Conservation (phyloP, 257 asterid species). For the Solanum verrucosum region DNA sequence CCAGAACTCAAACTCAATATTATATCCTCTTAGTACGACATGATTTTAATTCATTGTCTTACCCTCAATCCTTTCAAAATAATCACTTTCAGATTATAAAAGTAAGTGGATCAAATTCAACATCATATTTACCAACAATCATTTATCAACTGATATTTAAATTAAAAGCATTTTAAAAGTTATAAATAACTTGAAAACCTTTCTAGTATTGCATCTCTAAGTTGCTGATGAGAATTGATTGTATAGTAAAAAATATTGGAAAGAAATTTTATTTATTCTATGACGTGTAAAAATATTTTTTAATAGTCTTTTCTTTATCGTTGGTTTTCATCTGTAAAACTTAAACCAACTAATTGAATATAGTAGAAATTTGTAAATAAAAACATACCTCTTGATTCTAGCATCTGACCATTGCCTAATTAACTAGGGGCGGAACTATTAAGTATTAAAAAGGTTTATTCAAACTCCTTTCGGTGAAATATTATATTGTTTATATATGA, state of each 20-base stretch:
- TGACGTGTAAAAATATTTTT: not conserved
- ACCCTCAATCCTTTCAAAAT: not conserved
- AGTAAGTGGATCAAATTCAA: not conserved
- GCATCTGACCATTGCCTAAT: not conserved
- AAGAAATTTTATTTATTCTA: not conserved
- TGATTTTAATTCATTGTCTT: not conserved
- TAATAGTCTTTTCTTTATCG: not conserved
- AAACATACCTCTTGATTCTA: not conserved
- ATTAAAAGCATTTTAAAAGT: no score
- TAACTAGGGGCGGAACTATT: not conserved
- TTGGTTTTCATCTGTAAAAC: not conserved
- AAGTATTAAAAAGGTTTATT: not conserved
- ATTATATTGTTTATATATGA: no score
- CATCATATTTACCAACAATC: not conserved
- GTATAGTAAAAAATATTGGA: not conserved
- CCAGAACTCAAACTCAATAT: no score
- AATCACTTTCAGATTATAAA: not conserved
- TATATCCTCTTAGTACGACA: not conserved
- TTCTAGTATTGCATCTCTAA: not conserved
- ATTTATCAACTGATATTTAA: not conserved
- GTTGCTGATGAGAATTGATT: not conserved
- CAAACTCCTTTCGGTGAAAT: no score
- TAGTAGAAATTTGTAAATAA: no score
- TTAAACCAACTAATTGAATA: not conserved
- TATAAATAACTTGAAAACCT: not conserved